A percentile compares a stretch with the other conserved stretches of the same genome.
Conservation (phyloP, 2,329 filamentous ascomycete species). For the Onygena corvina region DNA sequence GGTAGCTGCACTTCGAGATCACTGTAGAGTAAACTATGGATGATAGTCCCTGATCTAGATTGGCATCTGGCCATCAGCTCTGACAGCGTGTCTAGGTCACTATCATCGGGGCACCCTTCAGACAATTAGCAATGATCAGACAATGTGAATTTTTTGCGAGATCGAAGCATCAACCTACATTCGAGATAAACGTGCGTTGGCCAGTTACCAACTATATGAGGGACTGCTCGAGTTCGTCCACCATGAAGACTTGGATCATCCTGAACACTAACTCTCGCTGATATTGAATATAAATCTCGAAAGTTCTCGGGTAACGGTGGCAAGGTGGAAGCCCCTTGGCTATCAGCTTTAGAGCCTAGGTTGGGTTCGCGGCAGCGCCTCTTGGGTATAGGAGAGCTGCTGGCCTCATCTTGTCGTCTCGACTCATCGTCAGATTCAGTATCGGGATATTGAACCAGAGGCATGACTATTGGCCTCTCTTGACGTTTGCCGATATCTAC, state of each 20-base stretch:
- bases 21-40: slow-evolving; percentile 61
- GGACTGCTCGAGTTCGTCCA: slow-evolving; percentile 67
- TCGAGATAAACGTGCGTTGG: slow-evolving; percentile 85
- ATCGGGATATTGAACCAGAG: slow-evolving; percentile 6
- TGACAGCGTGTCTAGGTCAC: slow-evolving; percentile 25
- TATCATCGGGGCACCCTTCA: slow-evolving; percentile 31
- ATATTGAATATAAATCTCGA: slow-evolving; percentile 79
- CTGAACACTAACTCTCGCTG: slow-evolving; percentile 59
- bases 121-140: slow-evolving; percentile 13
- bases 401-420: slow-evolving; percentile 9
- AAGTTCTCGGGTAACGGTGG: slow-evolving; percentile 71
- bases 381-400: slow-evolving; percentile 19
- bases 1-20: slow-evolving; percentile 67
- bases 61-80: slow-evolving; percentile 21
- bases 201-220: slow-evolving; percentile 84
- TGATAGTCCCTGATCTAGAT: slow-evolving; percentile 31
- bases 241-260: slow-evolving; percentile 80
- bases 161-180: slow-evolving; percentile 48
- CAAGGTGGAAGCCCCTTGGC: slow-evolving; percentile 29
- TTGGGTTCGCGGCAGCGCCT: slow-evolving; percentile 15
- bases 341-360: not conserved
- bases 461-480: not conserved
- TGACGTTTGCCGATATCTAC: not conserved
- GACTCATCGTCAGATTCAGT: slow-evolving; percentile 23
- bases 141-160: not conserved